Evolutionary conservation across 257 asterid genomes (phyloP).

Genomic region (Forsythia viridissima): DNA sequence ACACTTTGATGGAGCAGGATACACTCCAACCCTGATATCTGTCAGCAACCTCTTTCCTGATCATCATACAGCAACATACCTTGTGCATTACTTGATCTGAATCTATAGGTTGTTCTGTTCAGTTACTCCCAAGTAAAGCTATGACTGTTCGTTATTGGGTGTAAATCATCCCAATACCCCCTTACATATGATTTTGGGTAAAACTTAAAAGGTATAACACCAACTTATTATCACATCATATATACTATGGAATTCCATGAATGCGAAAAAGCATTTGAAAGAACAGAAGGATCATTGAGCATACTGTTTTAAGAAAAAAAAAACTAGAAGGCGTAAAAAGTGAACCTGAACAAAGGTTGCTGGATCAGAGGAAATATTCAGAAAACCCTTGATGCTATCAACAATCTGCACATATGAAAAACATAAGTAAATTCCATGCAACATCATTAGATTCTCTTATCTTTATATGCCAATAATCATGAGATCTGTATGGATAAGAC

Average conservation of each 20-base stretch:
- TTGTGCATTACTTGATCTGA: background rate
- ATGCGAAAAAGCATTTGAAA: conserved; percentile 1
- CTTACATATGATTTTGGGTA: background rate
- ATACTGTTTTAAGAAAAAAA: background rate
- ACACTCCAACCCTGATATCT: background rate
- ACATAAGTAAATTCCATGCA: conserved; percentile 4
- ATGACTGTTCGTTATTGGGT: background rate
- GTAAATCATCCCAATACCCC: background rate
- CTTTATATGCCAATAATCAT: background rate
- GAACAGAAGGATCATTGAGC: background rate
- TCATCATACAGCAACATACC: background rate
- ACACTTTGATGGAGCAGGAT: background rate
- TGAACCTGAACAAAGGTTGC: conserved; percentile 79
- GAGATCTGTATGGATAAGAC: background rate
- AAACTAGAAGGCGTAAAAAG: background rate
- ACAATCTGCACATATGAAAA: conserved; percentile 54
- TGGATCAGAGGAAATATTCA: conserved; percentile 70
- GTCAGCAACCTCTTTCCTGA: background rate
- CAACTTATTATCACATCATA: background rate
- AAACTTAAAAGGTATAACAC: background rate
- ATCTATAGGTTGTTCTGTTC: background rate
- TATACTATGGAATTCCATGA: background rate
- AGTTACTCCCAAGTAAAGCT: background rate
- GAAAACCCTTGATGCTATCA: conserved; percentile 60
- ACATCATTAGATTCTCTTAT: background rate